Evolutionary conservation across 805 yeast species (phyloP).

Genomic region (Suhomyces sp.): DNA sequence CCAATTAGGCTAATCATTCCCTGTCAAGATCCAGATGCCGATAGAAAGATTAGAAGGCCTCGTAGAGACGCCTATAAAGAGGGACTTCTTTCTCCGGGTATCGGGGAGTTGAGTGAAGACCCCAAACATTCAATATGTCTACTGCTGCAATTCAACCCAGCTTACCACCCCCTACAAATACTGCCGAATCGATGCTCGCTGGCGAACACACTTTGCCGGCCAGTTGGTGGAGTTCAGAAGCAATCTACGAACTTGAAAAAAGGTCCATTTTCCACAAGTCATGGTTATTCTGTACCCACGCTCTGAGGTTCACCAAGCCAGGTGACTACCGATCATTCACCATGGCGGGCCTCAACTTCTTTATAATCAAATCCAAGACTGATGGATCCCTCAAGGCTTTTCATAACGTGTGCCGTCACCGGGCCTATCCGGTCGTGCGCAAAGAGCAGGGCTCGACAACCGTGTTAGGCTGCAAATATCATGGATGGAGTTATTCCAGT

Average conservation of each 20-base stretch:
- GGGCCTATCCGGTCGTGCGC: conserved; percentile 61
- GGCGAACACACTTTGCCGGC: conserved; percentile 55
- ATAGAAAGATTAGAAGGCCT: background rate
- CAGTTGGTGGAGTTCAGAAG: conserved; percentile 63
- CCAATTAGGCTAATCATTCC: background rate
- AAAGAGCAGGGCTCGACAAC: conserved; percentile 58
- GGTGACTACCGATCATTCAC: conserved; percentile 56
- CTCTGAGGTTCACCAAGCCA: conserved; percentile 51
- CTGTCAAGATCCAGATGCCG: background rate
- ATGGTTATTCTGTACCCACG: conserved; percentile 55
- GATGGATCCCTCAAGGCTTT: conserved; percentile 51
- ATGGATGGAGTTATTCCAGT: conserved; percentile 65
- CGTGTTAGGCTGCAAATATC: conserved; percentile 58
- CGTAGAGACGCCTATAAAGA: background rate
- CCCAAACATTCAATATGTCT: conserved; percentile 13
- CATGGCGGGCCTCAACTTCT: conserved; percentile 53
- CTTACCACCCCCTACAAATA: conserved; percentile 20
- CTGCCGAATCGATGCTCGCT: conserved; percentile 17
- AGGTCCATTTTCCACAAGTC: conserved; percentile 55
- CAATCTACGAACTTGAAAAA: conserved; percentile 56
- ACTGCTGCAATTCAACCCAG: conserved; percentile 1
- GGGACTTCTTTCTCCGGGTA: background rate
- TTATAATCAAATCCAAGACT: conserved; percentile 51
- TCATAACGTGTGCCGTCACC: conserved; percentile 64
- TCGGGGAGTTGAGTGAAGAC: background rate